Percentiles rank a stretch among this genome's conserved stretches.
Conservation (phyloP, 2,329 filamentous ascomycete genomes). For the Helicocarpus griseus region DNA sequence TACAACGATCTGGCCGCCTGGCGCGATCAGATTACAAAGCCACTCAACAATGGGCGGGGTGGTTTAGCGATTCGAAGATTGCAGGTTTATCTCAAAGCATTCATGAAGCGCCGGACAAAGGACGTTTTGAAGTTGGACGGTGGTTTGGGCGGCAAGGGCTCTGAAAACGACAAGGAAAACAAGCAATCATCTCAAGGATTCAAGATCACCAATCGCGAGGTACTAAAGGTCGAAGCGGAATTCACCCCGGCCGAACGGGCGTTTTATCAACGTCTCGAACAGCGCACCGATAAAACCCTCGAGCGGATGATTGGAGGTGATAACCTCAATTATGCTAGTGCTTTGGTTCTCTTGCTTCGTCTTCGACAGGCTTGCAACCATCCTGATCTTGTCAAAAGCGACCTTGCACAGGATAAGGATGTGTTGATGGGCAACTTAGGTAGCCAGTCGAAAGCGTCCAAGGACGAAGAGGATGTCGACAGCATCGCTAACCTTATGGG, state of each 20-base stretch:
- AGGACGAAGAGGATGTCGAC: conserved; percentile 58
- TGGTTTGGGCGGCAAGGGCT: conserved; percentile 64
- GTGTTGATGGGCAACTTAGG: conserved; percentile 57
- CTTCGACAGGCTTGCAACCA: conserved; percentile 93
- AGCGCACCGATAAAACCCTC: conserved; percentile 75
- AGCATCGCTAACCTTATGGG: conserved; percentile 78
- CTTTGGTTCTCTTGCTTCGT: conserved; percentile 81
- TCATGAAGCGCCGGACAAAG: conserved; percentile 98
- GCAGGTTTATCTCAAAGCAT: conserved; percentile 75
- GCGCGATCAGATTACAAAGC: conserved; percentile 83
- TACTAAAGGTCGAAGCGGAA: conserved; percentile 67
- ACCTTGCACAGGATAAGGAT: conserved; percentile 80
- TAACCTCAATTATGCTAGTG: conserved; percentile 83
- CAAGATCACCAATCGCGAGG: conserved; percentile 83
- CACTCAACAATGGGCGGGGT: conserved; percentile 82
- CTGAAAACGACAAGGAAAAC: conserved; percentile 40
- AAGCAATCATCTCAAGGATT: conserved; percentile 55
- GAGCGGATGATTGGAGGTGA: conserved; percentile 76
- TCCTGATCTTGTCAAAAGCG: conserved; percentile 74
- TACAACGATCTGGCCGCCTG: conserved; percentile 79
- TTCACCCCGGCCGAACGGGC: conserved; percentile 71
- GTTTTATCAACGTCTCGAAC: conserved; percentile 78
- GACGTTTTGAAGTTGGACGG: conserved; percentile 87
- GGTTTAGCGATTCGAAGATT: conserved; percentile 80
- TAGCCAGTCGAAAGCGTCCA: conserved; percentile 42